Conservation (phyloP, 2,329 filamentous ascomycete genomes). For the Aureobasidium pullulans region DNA sequence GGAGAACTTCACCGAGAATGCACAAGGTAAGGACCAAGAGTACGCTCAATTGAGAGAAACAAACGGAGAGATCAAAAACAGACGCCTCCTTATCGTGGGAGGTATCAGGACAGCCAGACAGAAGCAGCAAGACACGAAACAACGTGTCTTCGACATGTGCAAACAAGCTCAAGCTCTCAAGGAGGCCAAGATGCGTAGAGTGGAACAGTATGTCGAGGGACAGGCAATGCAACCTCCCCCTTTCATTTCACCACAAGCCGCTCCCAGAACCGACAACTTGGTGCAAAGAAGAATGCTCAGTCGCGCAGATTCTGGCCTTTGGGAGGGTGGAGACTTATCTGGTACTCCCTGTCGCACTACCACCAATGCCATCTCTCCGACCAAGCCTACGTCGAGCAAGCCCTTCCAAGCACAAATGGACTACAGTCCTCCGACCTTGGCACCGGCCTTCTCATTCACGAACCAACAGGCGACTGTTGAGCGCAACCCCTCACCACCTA, state of each 20-base stretch:
- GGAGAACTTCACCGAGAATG: neutral
- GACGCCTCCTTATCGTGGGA: neutral
- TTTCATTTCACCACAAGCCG: neutral
- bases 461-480: no score
- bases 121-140: neutral
- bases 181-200: neutral
- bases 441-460: neutral
- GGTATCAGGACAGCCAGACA: neutral
- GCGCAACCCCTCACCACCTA: neutral
- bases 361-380: neutral
- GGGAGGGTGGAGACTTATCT: neutral
- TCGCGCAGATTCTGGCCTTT: neutral
- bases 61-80: neutral
- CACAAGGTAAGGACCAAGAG: neutral
- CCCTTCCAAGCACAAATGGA: neutral
- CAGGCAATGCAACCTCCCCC: neutral
- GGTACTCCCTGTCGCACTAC: neutral
- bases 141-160: neutral
- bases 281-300: neutral
- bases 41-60: neutral
- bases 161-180: neutral
- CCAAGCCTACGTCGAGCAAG: neutral
- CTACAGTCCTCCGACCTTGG: neutral
- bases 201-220: neutral
- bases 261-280: neutral